Evolutionary conservation across 2,329 filamentous ascomycete genomes (phyloP).

Genomic region (Sclerotiophoma versabilis): DNA sequence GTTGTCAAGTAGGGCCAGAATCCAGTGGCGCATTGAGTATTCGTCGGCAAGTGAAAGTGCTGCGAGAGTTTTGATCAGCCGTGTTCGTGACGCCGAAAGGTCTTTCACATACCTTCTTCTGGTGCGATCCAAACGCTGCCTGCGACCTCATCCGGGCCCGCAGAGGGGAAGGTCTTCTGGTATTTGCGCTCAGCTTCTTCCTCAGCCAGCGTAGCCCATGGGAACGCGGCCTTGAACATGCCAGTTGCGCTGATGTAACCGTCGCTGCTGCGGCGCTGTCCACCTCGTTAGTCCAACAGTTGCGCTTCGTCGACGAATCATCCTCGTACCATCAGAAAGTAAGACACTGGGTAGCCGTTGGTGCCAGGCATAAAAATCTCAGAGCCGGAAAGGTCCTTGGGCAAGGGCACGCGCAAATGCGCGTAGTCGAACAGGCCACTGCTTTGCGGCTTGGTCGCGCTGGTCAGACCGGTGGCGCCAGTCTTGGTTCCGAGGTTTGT

Average conservation of each 20-base stretch:
- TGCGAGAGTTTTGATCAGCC: constrained; percentile 50
- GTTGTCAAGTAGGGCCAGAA: constrained; percentile 90
- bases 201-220: constrained; percentile 74
- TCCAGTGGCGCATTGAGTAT: constrained; percentile 86
- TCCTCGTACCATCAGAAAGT: constrained; percentile 83
- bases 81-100: background rate
- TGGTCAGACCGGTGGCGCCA: constrained; percentile 72
- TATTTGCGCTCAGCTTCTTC: constrained; percentile 80
- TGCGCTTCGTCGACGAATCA: constrained; percentile 20
- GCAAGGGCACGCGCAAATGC: constrained; percentile 89
- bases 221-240: constrained; percentile 92
- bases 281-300: constrained; percentile 35
- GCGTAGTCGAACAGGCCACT: constrained; percentile 93
- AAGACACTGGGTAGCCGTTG: constrained; percentile 76
- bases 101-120: constrained; percentile 62
- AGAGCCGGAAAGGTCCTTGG: constrained; percentile 83
- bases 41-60: constrained; percentile 85
- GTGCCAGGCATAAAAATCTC: constrained; percentile 85
- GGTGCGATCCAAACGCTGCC: constrained; percentile 97
- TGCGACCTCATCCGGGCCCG: constrained; percentile 89
- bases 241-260: constrained; percentile 85
- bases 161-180: constrained; percentile 81
- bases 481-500: constrained; percentile 88
- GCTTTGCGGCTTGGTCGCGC: constrained; percentile 74
- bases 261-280: constrained; percentile 78